These are phyloP conservation scores for Meyerozyma guilliermondii DNA, from an alignment of 1,139 yeast genomes.

Conservation along the genomic window DNA sequence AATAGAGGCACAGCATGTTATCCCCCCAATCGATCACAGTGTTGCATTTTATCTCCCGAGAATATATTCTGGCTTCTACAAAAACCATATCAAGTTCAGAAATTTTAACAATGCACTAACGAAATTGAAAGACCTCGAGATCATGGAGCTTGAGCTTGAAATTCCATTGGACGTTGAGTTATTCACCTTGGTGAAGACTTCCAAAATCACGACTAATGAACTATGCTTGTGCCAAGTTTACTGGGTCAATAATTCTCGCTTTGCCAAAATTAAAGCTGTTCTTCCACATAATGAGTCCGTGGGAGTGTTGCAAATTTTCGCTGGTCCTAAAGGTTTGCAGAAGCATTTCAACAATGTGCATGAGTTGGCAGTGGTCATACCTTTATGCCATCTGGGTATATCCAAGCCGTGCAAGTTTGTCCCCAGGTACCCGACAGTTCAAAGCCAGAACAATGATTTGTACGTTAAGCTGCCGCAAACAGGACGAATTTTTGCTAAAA, in stretches of 20 bases:
- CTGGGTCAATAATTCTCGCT: constrained; percentile 62
- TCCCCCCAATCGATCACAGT: constrained; percentile 76
- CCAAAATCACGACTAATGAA: constrained; percentile 46
- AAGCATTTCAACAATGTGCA: constrained; percentile 57
- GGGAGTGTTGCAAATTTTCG: constrained; percentile 73
- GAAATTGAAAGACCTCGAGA: constrained; percentile 66
- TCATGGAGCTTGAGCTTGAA: constrained; percentile 70
- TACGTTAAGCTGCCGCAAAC: constrained; percentile 85
- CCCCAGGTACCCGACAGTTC: constrained; percentile 66
- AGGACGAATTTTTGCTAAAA: constrained; percentile 49
- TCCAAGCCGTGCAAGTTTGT: constrained; percentile 58
- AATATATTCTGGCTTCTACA: constrained; percentile 75
- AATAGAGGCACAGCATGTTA: constrained; percentile 75
- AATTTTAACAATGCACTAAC: constrained; percentile 77
- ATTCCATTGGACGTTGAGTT: constrained; percentile 69
- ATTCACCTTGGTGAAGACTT: constrained; percentile 49
- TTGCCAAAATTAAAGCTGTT: constrained; percentile 74
- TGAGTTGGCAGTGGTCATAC: constrained; percentile 72
- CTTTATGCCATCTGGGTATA: constrained; percentile 70
- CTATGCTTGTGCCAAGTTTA: constrained; percentile 69
- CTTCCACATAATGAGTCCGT: constrained; percentile 63
- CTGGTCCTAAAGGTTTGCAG: constrained; percentile 64
- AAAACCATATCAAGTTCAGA: constrained; percentile 50
- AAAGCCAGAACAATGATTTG: constrained; percentile 65
- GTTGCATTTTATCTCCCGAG: constrained; percentile 80